Evolutionary conservation across 306 rosid species (phyloP).

Genomic region (Mimosa bimucronata): DNA sequence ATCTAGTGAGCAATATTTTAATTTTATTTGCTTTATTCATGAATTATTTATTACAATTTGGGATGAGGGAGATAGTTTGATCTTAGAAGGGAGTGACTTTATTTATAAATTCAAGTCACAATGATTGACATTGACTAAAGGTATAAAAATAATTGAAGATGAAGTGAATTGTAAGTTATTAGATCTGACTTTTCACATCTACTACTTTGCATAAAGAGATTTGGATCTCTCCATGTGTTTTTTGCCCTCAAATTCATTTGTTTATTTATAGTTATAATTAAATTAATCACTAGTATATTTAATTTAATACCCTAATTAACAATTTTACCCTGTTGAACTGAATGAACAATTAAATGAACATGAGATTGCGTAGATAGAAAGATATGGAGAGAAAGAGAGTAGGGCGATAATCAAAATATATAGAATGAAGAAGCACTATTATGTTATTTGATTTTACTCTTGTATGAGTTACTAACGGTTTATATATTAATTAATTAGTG

Average conservation of each 20-base stretch:
- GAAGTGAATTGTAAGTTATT: neutral
- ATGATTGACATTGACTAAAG: slow-evolving; percentile 7
- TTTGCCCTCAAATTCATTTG: neutral
- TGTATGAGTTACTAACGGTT: neutral
- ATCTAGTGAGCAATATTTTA: neutral
- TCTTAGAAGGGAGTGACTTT: neutral
- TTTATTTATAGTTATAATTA: too few species aligned
- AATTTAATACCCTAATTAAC: too few species aligned
- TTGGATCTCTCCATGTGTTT: neutral
- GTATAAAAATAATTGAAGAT: slow-evolving; percentile 9
- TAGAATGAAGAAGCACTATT: too few species aligned
- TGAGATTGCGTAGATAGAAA: too few species aligned
- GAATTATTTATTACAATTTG: neutral
- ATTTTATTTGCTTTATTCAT: neutral
- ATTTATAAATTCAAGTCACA: neutral
- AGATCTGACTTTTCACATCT: neutral
- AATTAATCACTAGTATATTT: too few species aligned
- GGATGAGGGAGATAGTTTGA: neutral
- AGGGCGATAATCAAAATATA: too few species aligned
- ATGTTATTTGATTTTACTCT: neutral
- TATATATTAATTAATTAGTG: neutral
- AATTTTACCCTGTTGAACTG: too few species aligned
- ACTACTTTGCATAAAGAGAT: neutral
- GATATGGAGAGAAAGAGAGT: too few species aligned
- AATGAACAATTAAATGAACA: too few species aligned